Evolutionary conservation across 129 eudicot genomes (phyloP), one percentile per base, ranked within the genome.

Genomic region (Calendula officinalis): DNA sequence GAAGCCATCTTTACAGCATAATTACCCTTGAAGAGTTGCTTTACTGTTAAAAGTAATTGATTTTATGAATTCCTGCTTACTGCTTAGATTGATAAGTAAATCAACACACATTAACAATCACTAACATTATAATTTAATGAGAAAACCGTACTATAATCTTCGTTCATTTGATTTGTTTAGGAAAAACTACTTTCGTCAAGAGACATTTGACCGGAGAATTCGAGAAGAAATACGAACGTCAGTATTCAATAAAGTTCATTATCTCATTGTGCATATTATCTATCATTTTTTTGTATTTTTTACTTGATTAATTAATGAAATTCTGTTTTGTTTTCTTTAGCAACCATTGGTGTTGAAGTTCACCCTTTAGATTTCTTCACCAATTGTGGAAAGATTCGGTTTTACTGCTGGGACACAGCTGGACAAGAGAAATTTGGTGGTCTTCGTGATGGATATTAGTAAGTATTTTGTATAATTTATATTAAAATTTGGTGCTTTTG

Each of bases 351-450:
- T 6, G 83, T 80, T 14, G 86, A 80, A 43, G 86, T 84, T 34
- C 86, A 77, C 42, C 90, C 84, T 4, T 32, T 80, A 71, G 86
- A 80, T 39, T 84, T 84, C 75, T 64, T 41, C 74, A 84, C 90
- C 1, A 84, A 75, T 60, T 81, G 86, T 62, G 82, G 86, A 17
- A 62, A 77, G 69, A 75, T 84, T 8, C 69, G 86, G 4, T 84
- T 80, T 54, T 70, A 81, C 53, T 80, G 86, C 38, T 84, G 86
- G 86, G 86, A 80, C 73, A 80, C 86, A 5, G 83, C 86, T 27
- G 86, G 90, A 4, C 84, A 84, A 61, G 86, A 80, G 81, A 84
- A 74, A 62, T 84, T 84, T 52, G 83, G 82, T 17, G 82, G 84
- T 27, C 79, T 83, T 22, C 72, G 84, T 51, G 82, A 83, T 71